These are phyloP conservation scores for Melanomma pulvis-pyrius DNA, from an alignment of 495 filamentous ascomycete genomes.

Conservation along the genomic window DNA sequence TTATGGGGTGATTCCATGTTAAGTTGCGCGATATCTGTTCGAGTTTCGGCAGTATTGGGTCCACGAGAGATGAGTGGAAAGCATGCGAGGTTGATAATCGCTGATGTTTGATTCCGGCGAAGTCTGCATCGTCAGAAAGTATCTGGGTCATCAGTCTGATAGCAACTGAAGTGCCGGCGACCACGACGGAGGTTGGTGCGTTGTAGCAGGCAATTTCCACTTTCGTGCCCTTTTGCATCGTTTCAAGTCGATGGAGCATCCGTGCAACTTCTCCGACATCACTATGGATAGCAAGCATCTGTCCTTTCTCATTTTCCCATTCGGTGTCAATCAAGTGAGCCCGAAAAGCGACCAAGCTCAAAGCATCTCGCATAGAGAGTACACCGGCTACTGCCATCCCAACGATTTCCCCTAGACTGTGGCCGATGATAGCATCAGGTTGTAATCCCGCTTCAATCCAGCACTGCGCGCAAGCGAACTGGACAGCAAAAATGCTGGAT, in stretches of 20 bases:
- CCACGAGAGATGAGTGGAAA: constrained; percentile 20
- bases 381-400: constrained; percentile 6
- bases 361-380: constrained; percentile 9
- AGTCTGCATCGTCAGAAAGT: no score
- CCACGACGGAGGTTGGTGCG: neutral
- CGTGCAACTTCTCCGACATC: neutral
- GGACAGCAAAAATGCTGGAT: neutral
- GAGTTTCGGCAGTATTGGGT: constrained; percentile 9
- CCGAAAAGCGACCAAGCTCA: constrained; percentile 7
- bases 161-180: neutral
- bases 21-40: neutral
- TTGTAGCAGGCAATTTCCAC: constrained; percentile 19
- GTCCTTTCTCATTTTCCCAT: constrained; percentile 7
- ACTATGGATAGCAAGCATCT: neutral
- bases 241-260: neutral
- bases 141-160: neutral
- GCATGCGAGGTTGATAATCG: constrained; percentile 2
- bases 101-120: neutral
- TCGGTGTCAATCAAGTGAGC: constrained; percentile 10
- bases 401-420: constrained; percentile 42
- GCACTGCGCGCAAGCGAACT: constrained; percentile 13
- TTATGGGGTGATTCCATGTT: neutral
- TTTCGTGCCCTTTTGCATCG: neutral
- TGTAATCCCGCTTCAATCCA: constrained; percentile 21
- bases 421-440: constrained; percentile 14